Conservation (phyloP, 192 early-diverging fungal genomes). For the Entomortierella parvispora region DNA sequence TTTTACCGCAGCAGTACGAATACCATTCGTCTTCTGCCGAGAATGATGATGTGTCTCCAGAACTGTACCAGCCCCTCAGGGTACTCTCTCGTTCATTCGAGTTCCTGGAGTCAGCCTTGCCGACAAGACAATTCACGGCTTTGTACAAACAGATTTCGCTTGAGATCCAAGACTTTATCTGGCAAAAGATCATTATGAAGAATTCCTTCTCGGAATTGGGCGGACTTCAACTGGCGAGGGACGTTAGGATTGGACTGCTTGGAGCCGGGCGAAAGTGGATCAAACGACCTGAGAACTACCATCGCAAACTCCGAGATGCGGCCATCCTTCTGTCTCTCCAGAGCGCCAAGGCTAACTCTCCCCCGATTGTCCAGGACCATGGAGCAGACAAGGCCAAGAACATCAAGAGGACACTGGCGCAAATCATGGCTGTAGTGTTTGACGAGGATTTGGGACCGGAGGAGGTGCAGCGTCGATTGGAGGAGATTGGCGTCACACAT, state of each 20-base stretch:
- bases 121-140: constrained; percentile 41
- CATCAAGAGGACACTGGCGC: constrained; percentile 43
- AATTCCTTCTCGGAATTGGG: constrained; percentile 65
- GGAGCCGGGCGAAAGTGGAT: constrained; percentile 54
- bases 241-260: constrained; percentile 60
- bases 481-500: constrained; percentile 50
- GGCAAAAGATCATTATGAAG: constrained; percentile 61
- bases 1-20: background rate
- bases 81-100: constrained; percentile 51
- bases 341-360: constrained; percentile 25
- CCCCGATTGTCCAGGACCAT: constrained; percentile 19
- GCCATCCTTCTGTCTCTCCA: constrained; percentile 52
- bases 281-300: constrained; percentile 64
- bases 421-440: constrained; percentile 53
- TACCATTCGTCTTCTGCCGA: background rate
- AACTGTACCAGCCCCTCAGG: constrained; percentile 60
- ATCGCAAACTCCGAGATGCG: constrained; percentile 49
- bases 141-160: constrained; percentile 52
- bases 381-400: background rate
- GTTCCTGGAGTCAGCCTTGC: constrained; percentile 49
- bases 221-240: constrained; percentile 55
- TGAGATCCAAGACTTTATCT: constrained; percentile 64
- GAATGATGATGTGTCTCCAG: constrained; percentile 57
- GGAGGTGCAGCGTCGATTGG: constrained; percentile 19
- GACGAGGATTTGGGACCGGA: constrained; percentile 39